phyloP scores from a whole-genome alignment of 345 rosid genomes.

The Erysimum cheiranthoides region DNA sequence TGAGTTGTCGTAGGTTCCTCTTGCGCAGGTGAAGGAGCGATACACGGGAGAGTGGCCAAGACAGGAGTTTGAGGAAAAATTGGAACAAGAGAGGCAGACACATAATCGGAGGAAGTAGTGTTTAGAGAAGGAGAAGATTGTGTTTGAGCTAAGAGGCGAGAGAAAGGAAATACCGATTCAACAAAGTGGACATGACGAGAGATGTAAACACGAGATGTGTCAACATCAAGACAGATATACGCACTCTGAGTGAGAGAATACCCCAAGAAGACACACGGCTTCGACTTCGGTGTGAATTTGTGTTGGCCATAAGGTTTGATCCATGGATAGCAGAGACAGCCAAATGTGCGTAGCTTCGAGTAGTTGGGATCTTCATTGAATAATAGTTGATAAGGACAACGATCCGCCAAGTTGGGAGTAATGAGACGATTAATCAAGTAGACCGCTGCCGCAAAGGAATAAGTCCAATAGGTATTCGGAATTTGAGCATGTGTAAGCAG shows the following conservation, averaged over 20 bases:
- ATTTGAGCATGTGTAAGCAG: accelerated
- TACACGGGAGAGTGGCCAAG: too few relatives aligned
- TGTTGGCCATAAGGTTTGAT: neutral
- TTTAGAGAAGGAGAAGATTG: neutral
- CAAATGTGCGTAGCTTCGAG: neutral
- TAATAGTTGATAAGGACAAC: accelerated
- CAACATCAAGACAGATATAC: neutral
- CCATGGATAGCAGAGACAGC: neutral
- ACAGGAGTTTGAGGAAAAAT: too few relatives aligned
- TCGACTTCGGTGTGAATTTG: neutral
- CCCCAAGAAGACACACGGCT: neutral
- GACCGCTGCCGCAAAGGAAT: accelerated
- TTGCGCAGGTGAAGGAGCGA: too few relatives aligned
- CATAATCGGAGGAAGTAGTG: too few relatives aligned
- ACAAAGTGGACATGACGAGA: neutral
- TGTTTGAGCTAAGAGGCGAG: accelerated
- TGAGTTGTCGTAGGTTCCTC: too few relatives aligned
- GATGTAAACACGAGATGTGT: neutral
- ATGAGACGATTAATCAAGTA: neutral
- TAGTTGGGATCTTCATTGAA: accelerated
- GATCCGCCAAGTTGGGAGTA: neutral
- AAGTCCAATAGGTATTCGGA: neutral
- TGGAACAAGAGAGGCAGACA: neutral
- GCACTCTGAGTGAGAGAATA: neutral
- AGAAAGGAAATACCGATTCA: neutral